Percentiles rank a stretch among this genome's conserved stretches.
Evolutionary conservation across 805 yeast species (phyloP).

Genomic region (Schwanniomyces polymorphus): DNA sequence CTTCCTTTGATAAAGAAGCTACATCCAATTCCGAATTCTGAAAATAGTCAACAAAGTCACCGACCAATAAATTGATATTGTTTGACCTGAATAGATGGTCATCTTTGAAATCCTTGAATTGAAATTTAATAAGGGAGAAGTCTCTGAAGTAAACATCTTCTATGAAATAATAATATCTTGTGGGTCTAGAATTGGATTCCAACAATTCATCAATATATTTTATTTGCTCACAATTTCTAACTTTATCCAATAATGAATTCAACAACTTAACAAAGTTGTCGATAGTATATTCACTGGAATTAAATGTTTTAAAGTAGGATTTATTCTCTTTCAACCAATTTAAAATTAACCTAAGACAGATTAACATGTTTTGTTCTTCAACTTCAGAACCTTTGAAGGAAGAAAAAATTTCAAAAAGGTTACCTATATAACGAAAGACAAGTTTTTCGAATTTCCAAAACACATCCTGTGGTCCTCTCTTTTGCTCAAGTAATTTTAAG

Average conservation of each 20-base stretch:
- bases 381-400: not conserved
- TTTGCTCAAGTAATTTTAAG: slow-evolving; percentile 11
- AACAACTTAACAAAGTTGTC: slow-evolving; percentile 11
- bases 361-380: slow-evolving; percentile 10
- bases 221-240: not conserved
- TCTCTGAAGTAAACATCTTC: slow-evolving; percentile 69
- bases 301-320: slow-evolving; percentile 14
- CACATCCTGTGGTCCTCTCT: slow-evolving; percentile 8
- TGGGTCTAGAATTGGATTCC: slow-evolving; percentile 35
- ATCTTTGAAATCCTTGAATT: slow-evolving; percentile 64
- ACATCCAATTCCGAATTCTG: not conserved
- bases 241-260: slow-evolving; percentile 12
- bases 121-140: slow-evolving; percentile 53
- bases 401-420: slow-evolving; percentile 11
- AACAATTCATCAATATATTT: slow-evolving; percentile 5
- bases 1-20: slow-evolving; percentile 1
- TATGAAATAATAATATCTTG: slow-evolving; percentile 52
- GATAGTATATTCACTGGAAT: slow-evolving; percentile 8
- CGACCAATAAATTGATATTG: slow-evolving; percentile 21
- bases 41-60: slow-evolving; percentile 14
- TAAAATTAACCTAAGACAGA: slow-evolving; percentile 45
- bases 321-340: slow-evolving; percentile 60
- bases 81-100: slow-evolving; percentile 35
- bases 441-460: slow-evolving; percentile 12
- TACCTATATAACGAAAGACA: slow-evolving; percentile 20